Base-by-base conservation (phyloP, 1,284 basidiomycete species). In the Fomitopsis schrenkii region DNA sequence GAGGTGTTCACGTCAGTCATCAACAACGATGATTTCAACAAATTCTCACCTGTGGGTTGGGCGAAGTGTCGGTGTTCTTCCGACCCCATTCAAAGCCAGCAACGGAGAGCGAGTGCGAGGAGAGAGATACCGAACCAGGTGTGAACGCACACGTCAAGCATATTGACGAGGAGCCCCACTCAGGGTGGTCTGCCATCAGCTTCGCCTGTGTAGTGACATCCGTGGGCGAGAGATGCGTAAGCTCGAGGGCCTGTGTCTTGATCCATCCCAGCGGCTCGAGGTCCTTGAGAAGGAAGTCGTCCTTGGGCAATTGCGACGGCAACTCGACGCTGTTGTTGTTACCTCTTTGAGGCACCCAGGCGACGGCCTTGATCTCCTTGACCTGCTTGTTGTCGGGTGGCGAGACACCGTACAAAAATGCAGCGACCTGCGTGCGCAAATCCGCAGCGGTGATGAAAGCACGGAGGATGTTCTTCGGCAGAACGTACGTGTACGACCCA, bases 51-150 rank as follows among this genome's bases (percentile, higher is more conserved):
- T 87, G 80, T 68, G 94, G 91, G 68, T 94, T 94, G 54, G 89
- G 83, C n/a, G 91, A 91, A 50, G 84, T 91, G 71, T 95, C 94
- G 66, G 82, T 76, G 70, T 95, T 95, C 80, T 98, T 98, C 66
- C 97, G 83, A 48, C 97, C 97, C 97, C 97, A 99, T 74, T 99
- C 97, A 74, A 99, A 99, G 17, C 97, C 97, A 58, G 90, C 83
- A 3, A 96, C 89, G 9, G 90, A 91, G 58, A 99, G 78, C 42
- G 88, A 92, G 78, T 98, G 95, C 0, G 97, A 92, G 46, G 95
- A 95, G 45, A 99, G 79, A 33, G 95, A 97, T 41, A 99, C 94
- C 2, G 95, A 98, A 63, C 97, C 97, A 3, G 97, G 97, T 2
- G 97, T 99, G 79, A 99, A 99, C 33, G 97, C 95, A 45, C 91